Evolutionary conservation across 495 filamentous ascomycete genomes (phyloP).

Genomic region (Xylaria sp.): DNA sequence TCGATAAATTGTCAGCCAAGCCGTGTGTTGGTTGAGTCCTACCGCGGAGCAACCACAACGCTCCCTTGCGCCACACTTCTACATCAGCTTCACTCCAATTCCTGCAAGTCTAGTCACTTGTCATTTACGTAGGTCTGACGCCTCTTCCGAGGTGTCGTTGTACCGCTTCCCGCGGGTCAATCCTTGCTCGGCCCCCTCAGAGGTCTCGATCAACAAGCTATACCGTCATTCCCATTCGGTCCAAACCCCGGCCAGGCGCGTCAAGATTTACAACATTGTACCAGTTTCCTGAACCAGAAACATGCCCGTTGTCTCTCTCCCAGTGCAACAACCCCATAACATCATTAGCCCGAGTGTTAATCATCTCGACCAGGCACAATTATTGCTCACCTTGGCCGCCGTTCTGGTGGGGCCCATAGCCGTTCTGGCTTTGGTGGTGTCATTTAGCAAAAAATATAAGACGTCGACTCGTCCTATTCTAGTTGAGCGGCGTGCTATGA

Average conservation of each 20-base stretch:
- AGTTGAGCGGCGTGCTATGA: constrained; percentile 10
- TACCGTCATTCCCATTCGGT: constrained; percentile 34
- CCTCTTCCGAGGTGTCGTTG: constrained; percentile 20
- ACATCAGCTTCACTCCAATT: constrained; percentile 26
- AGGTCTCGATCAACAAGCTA: constrained; percentile 38
- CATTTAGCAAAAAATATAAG: constrained; percentile 38
- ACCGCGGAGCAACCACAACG: constrained; percentile 20
- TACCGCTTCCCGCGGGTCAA: constrained; percentile 19
- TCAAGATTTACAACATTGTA: constrained; percentile 36
- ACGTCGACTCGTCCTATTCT: constrained; percentile 20
- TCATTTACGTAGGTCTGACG: constrained; percentile 21
- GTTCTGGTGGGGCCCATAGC: constrained; percentile 37
- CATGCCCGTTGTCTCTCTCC: constrained; percentile 52
- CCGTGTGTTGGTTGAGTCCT: constrained; percentile 24
- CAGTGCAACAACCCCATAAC: constrained; percentile 43
- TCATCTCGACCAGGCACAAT: constrained; percentile 34
- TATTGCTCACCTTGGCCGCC: constrained; percentile 38
- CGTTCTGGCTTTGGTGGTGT: constrained; percentile 36
- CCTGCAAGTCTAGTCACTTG: constrained; percentile 8
- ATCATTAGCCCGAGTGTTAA: constrained; percentile 42
- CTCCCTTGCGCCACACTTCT: constrained; percentile 23
- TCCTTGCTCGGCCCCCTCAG: constrained; percentile 16
- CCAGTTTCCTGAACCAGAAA: constrained; percentile 44
- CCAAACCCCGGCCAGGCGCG: constrained; percentile 37
- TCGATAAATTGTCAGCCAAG: constrained; percentile 28